Conservation (phyloP, 208 protist genomes). For the Tritrichomonas musculus region DNA sequence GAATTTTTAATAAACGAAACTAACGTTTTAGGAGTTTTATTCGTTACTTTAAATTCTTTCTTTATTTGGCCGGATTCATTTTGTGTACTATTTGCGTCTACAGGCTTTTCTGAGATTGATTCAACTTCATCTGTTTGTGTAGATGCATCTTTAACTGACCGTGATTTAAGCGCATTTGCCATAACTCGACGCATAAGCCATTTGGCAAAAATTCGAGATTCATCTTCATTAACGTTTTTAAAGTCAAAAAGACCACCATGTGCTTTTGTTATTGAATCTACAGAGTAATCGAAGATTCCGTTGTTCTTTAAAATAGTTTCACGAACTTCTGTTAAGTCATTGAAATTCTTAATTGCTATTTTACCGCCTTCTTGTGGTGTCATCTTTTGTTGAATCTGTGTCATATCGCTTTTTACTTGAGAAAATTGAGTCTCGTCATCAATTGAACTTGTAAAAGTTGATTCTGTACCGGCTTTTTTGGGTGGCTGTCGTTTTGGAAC, state of each 20-base stretch:
- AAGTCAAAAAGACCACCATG: neutral
- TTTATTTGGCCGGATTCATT: neutral
- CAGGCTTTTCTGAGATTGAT: neutral
- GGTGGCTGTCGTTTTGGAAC: neutral
- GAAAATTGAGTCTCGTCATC: neutral
- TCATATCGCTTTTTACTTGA: constrained; percentile 20
- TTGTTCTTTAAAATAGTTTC: neutral
- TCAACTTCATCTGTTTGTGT: constrained; percentile 14
- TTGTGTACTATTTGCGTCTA: neutral
- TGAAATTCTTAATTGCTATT: neutral
- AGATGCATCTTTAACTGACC: neutral
- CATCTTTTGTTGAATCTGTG: neutral
- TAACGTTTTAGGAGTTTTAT: neutral
- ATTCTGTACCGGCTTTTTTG: neutral
- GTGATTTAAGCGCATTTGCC: neutral
- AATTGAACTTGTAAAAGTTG: neutral
- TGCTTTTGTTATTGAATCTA: neutral
- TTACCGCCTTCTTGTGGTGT: neutral
- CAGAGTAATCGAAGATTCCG: neutral
- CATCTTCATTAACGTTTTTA: neutral
- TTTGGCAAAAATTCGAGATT: neutral
- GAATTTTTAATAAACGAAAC: neutral
- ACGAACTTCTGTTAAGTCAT: neutral
- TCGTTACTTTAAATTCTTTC: neutral
- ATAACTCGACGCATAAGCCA: neutral